Base-by-base conservation (phyloP, 179 eudicot species). In the Gypsophila paniculata region DNA sequence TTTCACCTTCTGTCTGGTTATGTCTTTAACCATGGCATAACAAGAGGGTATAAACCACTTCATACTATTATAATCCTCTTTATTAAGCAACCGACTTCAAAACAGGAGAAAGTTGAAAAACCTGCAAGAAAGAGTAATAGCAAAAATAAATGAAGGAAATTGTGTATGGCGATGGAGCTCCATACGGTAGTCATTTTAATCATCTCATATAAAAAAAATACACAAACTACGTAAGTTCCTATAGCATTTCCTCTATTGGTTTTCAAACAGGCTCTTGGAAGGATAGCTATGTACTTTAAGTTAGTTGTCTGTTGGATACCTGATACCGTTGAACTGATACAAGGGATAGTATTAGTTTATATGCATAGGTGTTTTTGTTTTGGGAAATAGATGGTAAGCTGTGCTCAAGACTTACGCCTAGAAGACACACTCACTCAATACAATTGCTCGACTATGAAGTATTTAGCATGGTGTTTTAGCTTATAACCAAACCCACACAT, bases 181-280 rank as follows among this genome's bases (percentile, higher is more conserved):
- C 54, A 65, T 65, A 44, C 69, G 29, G 44, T 65, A 65, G n/a
- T 65, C 54, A 44, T 65, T 21, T 21, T 2, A 44, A 44, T 25
- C 29, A 65, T 46, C 69, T 65, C 53, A 42, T 17, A 10, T 42
- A 9, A 60, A 60, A 38, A 61, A 19, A 36, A 65, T 15, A 23
- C 69, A 21, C 52, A 44, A 42, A 61, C 19, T 22, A 44, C 69
- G 22, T 14, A 19, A 42, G 54, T 42, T 42, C 44, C 34, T 44
- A 19, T 44, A 65, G 54, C 54, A 44, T 3, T 65, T 13, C 51
- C 51, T 46, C 51, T 10, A 38, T 48, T 65, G 22, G 69, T 42
- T 63, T 42, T 4, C 52, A 3, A 22, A 32, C 26, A 38, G 17
- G 26, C 68, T 64, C 15, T 64, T 42, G 34, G 52, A 44, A 36